Percentiles rank a stretch among this genome's conserved stretches.
These are phyloP conservation scores for Fusarium illudens DNA, from an alignment of 2,329 filamentous ascomycete genomes.

Conservation along the genomic window DNA sequence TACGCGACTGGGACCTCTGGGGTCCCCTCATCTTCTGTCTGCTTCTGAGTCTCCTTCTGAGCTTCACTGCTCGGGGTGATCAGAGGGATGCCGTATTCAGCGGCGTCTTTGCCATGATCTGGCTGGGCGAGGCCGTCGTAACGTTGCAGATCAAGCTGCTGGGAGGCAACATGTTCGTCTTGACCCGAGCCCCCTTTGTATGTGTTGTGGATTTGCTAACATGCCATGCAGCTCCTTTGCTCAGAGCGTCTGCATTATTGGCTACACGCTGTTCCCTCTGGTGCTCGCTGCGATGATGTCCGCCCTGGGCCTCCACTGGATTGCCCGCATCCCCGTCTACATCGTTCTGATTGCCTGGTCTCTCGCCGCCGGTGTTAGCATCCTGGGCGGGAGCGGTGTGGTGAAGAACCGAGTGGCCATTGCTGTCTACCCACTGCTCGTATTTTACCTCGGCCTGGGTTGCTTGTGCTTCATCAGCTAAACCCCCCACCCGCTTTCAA, in stretches of 20 bases:
- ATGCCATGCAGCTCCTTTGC: constrained; percentile 80
- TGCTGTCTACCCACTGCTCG: constrained; percentile 92
- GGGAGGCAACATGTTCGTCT: constrained; percentile 92
- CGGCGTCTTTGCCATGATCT: constrained; percentile 95
- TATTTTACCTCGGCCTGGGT: constrained; percentile 93
- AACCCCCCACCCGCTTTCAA: neutral
- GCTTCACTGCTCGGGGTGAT: constrained; percentile 77
- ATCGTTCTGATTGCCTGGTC: constrained; percentile 90
- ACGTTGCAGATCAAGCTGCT: constrained; percentile 98
- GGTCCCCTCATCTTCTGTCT: constrained; percentile 95
- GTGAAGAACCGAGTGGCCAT: constrained; percentile 93
- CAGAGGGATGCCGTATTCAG: constrained; percentile 93
- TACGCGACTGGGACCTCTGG: constrained; percentile 98
- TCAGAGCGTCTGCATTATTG: constrained; percentile 97
- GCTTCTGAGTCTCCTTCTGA: constrained; percentile 85
- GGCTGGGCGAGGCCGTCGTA: constrained; percentile 95
- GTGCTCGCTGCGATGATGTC: constrained; percentile 93
- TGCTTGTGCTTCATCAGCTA: constrained; percentile 98
- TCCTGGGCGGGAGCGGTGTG: constrained; percentile 93
- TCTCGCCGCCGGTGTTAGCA: constrained; percentile 92
- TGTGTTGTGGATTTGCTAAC: constrained; percentile 29
- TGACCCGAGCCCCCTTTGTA: neutral
- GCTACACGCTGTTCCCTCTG: constrained; percentile 96
- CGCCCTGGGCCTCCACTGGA: constrained; percentile 78
- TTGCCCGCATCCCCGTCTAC: constrained; percentile 90